phyloP scores from a whole-genome alignment of 2,329 filamentous ascomycete species.

The Sarocladium kiliense region DNA sequence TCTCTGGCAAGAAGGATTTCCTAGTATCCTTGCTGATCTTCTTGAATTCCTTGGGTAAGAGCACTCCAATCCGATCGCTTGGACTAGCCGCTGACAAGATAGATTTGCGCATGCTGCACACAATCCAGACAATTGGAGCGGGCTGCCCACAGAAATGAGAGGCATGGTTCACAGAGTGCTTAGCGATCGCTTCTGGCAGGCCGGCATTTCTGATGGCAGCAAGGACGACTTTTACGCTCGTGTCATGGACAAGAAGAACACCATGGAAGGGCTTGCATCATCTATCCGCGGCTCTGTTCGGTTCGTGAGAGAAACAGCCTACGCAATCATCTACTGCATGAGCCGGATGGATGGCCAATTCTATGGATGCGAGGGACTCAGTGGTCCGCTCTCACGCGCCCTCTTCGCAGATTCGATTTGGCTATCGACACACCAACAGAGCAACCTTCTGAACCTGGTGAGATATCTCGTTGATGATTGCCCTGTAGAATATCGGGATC shows the following conservation, averaged over 20 bases:
- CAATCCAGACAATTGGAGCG: slow-evolving; percentile 77
- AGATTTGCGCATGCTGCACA: slow-evolving; percentile 89
- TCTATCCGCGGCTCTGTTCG: slow-evolving; percentile 85
- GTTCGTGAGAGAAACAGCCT: slow-evolving; percentile 87
- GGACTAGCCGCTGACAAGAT: slow-evolving; percentile 12
- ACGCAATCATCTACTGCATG: slow-evolving; percentile 92
- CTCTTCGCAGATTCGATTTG: slow-evolving; percentile 77
- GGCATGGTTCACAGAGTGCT: slow-evolving; percentile 75
- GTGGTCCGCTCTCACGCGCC: slow-evolving; percentile 75
- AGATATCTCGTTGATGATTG: slow-evolving; percentile 89
- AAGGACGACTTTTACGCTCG: slow-evolving; percentile 95
- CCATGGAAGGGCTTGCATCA: slow-evolving; percentile 89
- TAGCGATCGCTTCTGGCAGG: slow-evolving; percentile 97
- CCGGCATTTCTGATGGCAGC: slow-evolving; percentile 90
- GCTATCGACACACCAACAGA: slow-evolving; percentile 88
- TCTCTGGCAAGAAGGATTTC: slow-evolving; percentile 82
- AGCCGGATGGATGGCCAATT: slow-evolving; percentile 82
- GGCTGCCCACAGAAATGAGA: slow-evolving; percentile 70
- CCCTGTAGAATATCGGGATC: slow-evolving; percentile 67
- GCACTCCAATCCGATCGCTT: background rate
- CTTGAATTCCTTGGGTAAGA: slow-evolving; percentile 71
- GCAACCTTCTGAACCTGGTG: slow-evolving; percentile 84
- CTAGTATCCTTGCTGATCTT: slow-evolving; percentile 77
- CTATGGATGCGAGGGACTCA: slow-evolving; percentile 82
- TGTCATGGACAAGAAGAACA: slow-evolving; percentile 82